Percentiles rank a stretch among this genome's conserved stretches.
phyloP scores from a whole-genome alignment of 208 protist species.

The Angomonas deanei region DNA sequence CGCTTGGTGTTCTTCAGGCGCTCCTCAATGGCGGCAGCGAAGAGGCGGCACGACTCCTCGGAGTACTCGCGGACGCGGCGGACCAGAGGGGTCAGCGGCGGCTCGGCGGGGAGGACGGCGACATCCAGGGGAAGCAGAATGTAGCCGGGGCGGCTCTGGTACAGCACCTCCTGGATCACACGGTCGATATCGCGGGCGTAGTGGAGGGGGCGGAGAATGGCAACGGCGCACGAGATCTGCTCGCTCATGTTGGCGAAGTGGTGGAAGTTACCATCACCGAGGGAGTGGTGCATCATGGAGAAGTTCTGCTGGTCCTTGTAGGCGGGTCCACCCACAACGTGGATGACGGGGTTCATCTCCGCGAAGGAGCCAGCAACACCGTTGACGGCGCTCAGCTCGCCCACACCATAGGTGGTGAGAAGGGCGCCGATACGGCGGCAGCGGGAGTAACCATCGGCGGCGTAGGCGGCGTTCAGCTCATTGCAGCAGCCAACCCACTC shows the following conservation, averaged over 20 bases:
- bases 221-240: conserved; percentile 17
- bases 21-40: conserved; percentile 23
- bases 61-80: neutral
- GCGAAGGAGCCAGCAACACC: conserved; percentile 27
- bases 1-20: conserved; percentile 12
- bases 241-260: conserved; percentile 21
- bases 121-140: conserved; percentile 29
- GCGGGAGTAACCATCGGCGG: conserved; percentile 48
- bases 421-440: conserved; percentile 26
- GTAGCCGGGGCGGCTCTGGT: conserved; percentile 25
- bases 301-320: conserved; percentile 15
- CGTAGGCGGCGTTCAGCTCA: conserved; percentile 57
- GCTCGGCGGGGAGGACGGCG: neutral
- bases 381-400: conserved; percentile 43
- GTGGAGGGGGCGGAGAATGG: conserved; percentile 10
- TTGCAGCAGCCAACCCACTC: conserved; percentile 54
- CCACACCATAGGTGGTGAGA: conserved; percentile 45
- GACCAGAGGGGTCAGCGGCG: conserved; percentile 12
- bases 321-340: conserved; percentile 34
- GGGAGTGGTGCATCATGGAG: conserved; percentile 40
- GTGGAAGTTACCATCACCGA: conserved; percentile 43
- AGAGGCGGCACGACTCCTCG: conserved; percentile 8
- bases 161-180: conserved; percentile 15
- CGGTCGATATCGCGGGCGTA: conserved; percentile 28
- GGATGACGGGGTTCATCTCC: conserved; percentile 39